Conservation (phyloP, 495 filamentous ascomycete species). For the Talaromyces proteolyticus region DNA sequence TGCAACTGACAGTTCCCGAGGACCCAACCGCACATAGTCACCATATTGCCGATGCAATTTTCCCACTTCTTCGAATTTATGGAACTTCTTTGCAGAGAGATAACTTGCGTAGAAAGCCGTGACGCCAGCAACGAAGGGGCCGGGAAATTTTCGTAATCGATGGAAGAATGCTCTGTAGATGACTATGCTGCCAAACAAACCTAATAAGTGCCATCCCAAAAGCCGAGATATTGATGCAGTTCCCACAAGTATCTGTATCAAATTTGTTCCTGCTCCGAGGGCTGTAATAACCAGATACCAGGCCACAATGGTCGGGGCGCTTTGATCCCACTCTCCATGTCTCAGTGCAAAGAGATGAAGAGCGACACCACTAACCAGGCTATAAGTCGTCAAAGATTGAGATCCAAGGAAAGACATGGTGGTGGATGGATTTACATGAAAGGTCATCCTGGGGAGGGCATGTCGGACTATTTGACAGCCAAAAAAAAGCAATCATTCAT, state of each 20-base stretch:
- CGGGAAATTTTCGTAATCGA: slow-evolving; percentile 36
- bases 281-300: background rate
- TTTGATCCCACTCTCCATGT: slow-evolving; percentile 6
- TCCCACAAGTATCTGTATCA: background rate
- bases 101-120: slow-evolving; percentile 28
- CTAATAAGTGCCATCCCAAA: slow-evolving; percentile 18
- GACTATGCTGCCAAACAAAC: slow-evolving; percentile 36
- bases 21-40: slow-evolving; percentile 27
- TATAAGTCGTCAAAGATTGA: background rate
- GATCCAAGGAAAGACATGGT: background rate
- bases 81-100: slow-evolving; percentile 23
- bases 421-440: background rate
- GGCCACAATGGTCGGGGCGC: background rate
- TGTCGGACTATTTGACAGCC: no score
- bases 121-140: slow-evolving; percentile 33
- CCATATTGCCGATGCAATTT: slow-evolving; percentile 23
- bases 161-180: slow-evolving; percentile 42
- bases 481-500: no score
- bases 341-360: slow-evolving; percentile 1
- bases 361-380: slow-evolving; percentile 1
- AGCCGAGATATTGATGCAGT: background rate
- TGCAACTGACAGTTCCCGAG: slow-evolving; percentile 18
- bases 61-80: slow-evolving; percentile 27
- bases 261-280: background rate
- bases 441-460: background rate